Evolutionary conservation across 805 yeast species (phyloP).

Genomic region (Ogataea corticis): DNA sequence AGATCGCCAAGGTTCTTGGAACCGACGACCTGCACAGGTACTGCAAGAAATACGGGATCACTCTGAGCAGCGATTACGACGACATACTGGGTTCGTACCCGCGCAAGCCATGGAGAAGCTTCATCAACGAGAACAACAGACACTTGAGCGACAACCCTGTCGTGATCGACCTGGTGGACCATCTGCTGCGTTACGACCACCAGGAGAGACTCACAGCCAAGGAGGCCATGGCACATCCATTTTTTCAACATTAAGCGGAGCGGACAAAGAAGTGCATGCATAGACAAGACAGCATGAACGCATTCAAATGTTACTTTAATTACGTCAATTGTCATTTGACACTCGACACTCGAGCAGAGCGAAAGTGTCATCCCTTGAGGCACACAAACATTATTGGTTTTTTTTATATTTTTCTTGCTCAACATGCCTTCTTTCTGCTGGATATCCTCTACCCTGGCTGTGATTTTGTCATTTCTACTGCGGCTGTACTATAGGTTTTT

Average conservation of each 20-base stretch:
- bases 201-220: slow-evolving; percentile 83
- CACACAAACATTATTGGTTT: not conserved
- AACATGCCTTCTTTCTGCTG: not conserved
- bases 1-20: slow-evolving; percentile 85
- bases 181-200: slow-evolving; percentile 78
- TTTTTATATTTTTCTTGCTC: slow-evolving; percentile 1
- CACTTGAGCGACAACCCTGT: slow-evolving; percentile 52
- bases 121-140: slow-evolving; percentile 55
- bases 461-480: not conserved
- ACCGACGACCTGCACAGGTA: slow-evolving; percentile 72
- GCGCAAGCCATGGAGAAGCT: slow-evolving; percentile 66
- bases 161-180: slow-evolving; percentile 69
- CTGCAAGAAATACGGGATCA: slow-evolving; percentile 65
- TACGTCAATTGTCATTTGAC: too few relatives aligned
- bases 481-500: slow-evolving; percentile 4
- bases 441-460: not conserved
- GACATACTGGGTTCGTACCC: slow-evolving; percentile 65
- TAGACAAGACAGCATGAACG: slow-evolving; percentile 3
- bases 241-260: slow-evolving; percentile 23
- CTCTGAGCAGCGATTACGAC: slow-evolving; percentile 76
- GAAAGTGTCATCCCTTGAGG: too few relatives aligned
- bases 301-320: slow-evolving; percentile 1
- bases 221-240: slow-evolving; percentile 78
- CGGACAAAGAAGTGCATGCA: not conserved
- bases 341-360: too few relatives aligned